Base-by-base conservation (phyloP, 768 basidiomycete species). In the Lentinula lateritia region DNA sequence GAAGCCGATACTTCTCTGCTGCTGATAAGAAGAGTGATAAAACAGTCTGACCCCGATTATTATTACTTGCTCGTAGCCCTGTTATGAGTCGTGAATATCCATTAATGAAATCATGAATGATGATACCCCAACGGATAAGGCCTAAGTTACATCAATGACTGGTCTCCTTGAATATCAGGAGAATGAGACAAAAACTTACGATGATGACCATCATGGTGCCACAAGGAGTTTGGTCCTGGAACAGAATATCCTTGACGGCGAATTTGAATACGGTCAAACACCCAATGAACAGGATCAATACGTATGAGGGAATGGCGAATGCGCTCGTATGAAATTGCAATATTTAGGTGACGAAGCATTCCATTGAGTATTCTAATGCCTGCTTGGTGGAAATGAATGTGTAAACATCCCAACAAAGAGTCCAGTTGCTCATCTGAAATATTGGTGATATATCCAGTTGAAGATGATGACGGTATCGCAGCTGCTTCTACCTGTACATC, bases 31-130 rank as follows among this genome's bases (percentile, higher is more conserved):
- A 78, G 0, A 77, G 61, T 0, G 68, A 23, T 0, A 75, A 61
- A 3, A 80, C 79, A 5, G 78, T 80, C 0, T 66, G 46, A 0
- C 68, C 74, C 3, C 65, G 55, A 55, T 81, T 82, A 63, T 81
- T 79, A 56, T 72, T 63, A 54, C 68, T 74, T 0, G 74, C 76
- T 7, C 58, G 58, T 6, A 80, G 64, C 0, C 67, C 77, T 15
- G 67, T 69, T 7, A 76, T 65, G 10, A 71, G 58, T 2, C 68
- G 63, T 0, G 71, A 70, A 58, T 69, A 70, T 3, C 73, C 71
- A 64, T 75, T 72, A 41, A 41, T 41, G 15, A 41, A 41, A 16
- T 5, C 46, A 48, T 48, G 46, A 48, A 48, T 48, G n/a, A 77
- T 69, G 52, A 75, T 66, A 12, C 68, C 64, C 71, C 71, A 77